A percentile compares a stretch with the other conserved stretches of the same genome.
phyloP scores from a whole-genome alignment of 305 asterid genomes.

The Solanum hybrid region DNA sequence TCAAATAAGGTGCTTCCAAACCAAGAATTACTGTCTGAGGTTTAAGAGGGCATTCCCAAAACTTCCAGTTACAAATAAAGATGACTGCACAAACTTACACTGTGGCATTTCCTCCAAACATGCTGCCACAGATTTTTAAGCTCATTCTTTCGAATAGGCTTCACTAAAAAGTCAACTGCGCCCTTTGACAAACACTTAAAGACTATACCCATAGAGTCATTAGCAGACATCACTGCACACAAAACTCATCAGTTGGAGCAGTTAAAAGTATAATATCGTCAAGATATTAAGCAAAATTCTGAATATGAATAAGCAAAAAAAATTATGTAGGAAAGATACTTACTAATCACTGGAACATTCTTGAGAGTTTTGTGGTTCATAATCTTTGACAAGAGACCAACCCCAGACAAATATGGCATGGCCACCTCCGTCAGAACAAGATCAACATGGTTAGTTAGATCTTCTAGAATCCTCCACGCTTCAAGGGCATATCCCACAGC shows the following conservation, averaged over 20 bases:
- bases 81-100: slow-evolving; percentile 26
- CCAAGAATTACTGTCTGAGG: not conserved
- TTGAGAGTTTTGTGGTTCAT: slow-evolving; percentile 73
- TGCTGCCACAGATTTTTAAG: slow-evolving; percentile 48
- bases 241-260: slow-evolving; percentile 18
- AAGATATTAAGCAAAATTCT: not conserved
- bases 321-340: slow-evolving; percentile 17
- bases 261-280: slow-evolving; percentile 1
- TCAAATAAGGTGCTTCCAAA: not conserved
- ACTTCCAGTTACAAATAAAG: slow-evolving; percentile 2
- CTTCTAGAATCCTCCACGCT: slow-evolving; percentile 76
- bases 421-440: slow-evolving; percentile 73
- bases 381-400: slow-evolving; percentile 65
- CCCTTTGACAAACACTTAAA: slow-evolving; percentile 40
- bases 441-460: slow-evolving; percentile 47
- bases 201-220: slow-evolving; percentile 38
- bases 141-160: slow-evolving; percentile 46
- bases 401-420: slow-evolving; percentile 71
- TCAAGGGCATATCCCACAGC: slow-evolving; percentile 71
- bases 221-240: slow-evolving; percentile 41
- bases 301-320: not conserved
- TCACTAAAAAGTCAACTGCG: slow-evolving; percentile 44
- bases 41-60: not conserved
- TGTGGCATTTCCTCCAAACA: slow-evolving; percentile 48
- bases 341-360: slow-evolving; percentile 81